Evolutionary conservation across 1,284 basidiomycete species (phyloP), one percentile per base, ranked within the genome.

Genomic region (Ceratobasidium sp.): DNA sequence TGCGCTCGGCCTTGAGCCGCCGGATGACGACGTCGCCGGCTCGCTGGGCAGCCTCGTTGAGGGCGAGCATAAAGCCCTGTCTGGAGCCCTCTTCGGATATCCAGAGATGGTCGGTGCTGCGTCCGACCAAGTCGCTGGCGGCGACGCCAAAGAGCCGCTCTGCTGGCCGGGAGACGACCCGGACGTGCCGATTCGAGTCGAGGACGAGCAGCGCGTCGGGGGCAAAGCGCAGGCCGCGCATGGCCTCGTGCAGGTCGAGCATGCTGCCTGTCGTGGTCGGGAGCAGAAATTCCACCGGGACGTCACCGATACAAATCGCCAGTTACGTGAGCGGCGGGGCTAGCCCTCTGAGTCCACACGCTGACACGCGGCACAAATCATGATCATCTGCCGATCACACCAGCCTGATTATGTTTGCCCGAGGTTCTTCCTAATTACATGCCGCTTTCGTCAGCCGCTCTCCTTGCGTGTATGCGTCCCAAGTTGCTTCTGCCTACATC

Each of bases 241-340:
- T 69, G 14, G 65, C 65, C 53, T 69, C 65, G 34, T 69, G 65
- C 2, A 69, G 53, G 65, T 69, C 65, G 12, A 69, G 65, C 65
- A 69, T 69, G 30, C 16, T 55, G 4, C 46, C 8, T 21, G n/a
- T 39, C 8, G 59, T 61, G 5, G 59, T 61, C 16, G 59, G 3
- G 34, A 28, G n/a, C 4, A 61, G 39, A 45, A 32, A 46, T 50
- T n/a, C n/a, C 2, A 41, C 9, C 16, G 21, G 23, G n/a, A 65
- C 62, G 62, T 65, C 45, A 65, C 50, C 36, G 43, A 50, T 53
- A 41, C 36, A 60, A 60, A 43, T 60, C 12, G 39, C 10, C 9
- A n/a, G 26, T 60, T n/a, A 43, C 26, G 41, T 60, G 36, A 45
- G 32, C n/a, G 2, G 2, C 6, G 12, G 50, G 21, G 21, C 28